Conservation (phyloP, 768 basidiomycete genomes). For the Podaxis mareebaensis region DNA sequence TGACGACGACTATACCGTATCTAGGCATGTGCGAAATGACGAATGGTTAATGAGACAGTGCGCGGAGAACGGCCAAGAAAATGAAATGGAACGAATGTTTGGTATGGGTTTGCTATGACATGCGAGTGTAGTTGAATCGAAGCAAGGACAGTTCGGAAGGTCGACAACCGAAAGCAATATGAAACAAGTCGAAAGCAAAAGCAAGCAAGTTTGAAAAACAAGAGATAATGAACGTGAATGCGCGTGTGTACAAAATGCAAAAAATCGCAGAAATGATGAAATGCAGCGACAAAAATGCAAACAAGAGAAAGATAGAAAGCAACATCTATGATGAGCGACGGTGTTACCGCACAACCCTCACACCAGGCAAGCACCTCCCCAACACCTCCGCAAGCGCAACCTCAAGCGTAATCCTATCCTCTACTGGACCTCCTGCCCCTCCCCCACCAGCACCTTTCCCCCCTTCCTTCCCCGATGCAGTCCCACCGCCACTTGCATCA, state of each 20-base stretch:
- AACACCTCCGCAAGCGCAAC: conserved; percentile 15
- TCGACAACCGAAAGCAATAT: too few relatives aligned
- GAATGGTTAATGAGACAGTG: too few relatives aligned
- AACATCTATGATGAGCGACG: neutral
- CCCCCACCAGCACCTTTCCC: neutral
- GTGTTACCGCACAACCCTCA: conserved; percentile 4
- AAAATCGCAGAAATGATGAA: neutral
- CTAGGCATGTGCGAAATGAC: neutral
- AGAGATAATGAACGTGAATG: neutral
- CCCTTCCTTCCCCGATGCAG: neutral
- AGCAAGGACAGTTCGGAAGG: too few relatives aligned
- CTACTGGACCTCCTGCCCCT: neutral
- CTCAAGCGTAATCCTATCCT: conserved; percentile 14
- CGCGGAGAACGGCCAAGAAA: too few relatives aligned
- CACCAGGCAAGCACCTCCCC: conserved; percentile 15
- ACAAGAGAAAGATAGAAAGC: neutral
- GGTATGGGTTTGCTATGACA: too few relatives aligned
- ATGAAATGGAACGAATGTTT: too few relatives aligned
- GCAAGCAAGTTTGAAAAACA: neutral
- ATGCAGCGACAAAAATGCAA: neutral
- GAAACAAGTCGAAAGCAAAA: neutral
- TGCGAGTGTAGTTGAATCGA: too few relatives aligned
- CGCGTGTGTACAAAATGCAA: neutral
- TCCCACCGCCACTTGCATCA: neutral
- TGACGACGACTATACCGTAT: neutral